Evolutionary conservation across 73 alveolate genomes (phyloP), one percentile per base, ranked within the genome.

Genomic region (Paramecium primaurelia): DNA sequence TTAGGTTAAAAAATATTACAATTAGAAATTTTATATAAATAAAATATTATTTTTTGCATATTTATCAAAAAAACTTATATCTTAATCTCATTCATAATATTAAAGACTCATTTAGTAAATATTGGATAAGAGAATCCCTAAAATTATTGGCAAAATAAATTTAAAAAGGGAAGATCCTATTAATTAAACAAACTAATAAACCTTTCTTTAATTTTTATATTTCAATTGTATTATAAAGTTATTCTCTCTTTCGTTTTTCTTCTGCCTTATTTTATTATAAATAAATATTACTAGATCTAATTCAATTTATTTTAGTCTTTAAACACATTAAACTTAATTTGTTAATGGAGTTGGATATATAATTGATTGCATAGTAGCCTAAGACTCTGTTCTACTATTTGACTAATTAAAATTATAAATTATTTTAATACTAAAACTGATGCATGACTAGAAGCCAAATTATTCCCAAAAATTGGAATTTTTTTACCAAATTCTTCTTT

Each of bases 161-260:
- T 64, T 64, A 0, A 28, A 11, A 25, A 64, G 12, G 8, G 84
- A 64, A 7, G 49, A 64, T 32, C 84, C 84, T 64, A 64, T 64
- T 22, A 32, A 32, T 64, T 4, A 10, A 40, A 32, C 3, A 12
- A 32, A 28, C 9, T 0, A 49, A 8, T 14, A 12, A 64, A 64
- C 84, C 84, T 64, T 64, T 64, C 47, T 64, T 64, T 20, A 64
- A 34, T 64, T 64, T 64, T 25, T 32, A 64, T 7, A 64, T 64
- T 64, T 64, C 84, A 64, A 64, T 64, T 8, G 84, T 64, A 28
- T 64, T 64, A 34, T 32, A 64, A 0, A 64, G 4, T 64, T 64
- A 64, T 64, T 64, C 84, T 64, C 84, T 28, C 47, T 64, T 64
- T 64, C 84, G 26, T 28, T 64, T 64, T 64, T 64, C 84, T 64